Evolutionary conservation across 441 rosid genomes (phyloP).

Genomic region (Pelargonium fulgidum): DNA sequence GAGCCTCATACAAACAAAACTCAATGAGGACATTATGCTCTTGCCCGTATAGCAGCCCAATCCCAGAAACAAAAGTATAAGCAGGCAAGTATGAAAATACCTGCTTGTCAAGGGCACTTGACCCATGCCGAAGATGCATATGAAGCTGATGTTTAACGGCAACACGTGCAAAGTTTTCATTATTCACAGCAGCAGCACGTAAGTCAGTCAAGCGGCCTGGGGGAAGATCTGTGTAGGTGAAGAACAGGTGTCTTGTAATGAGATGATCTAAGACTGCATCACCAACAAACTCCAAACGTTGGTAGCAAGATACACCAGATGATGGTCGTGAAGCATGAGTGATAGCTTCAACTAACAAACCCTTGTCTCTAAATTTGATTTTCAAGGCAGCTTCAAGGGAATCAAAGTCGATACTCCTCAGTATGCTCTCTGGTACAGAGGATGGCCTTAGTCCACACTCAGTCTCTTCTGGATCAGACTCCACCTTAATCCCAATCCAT

Average conservation of each 20-base stretch:
- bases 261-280: slow-evolving; percentile 99
- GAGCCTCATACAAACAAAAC: slow-evolving; percentile 10
- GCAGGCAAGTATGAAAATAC: slow-evolving; percentile 24
- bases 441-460: slow-evolving; percentile 36
- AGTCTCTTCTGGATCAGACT: slow-evolving; percentile 61
- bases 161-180: slow-evolving; percentile 97
- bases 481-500: slow-evolving; percentile 91
- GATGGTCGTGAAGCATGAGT: slow-evolving; percentile 99
- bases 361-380: slow-evolving; percentile 49
- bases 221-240: slow-evolving; percentile 83
- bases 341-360: slow-evolving; percentile 79
- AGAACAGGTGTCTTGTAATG: slow-evolving; percentile 83
- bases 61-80: not conserved
- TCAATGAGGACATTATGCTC: not conserved
- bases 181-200: slow-evolving; percentile 99
- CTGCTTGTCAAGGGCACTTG: slow-evolving; percentile 93
- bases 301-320: slow-evolving; percentile 92
- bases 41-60: not conserved
- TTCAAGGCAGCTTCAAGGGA: slow-evolving; percentile 65
- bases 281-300: slow-evolving; percentile 93
- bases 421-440: slow-evolving; percentile 64
- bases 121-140: slow-evolving; percentile 86
- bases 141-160: slow-evolving; percentile 96
- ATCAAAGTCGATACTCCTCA: slow-evolving; percentile 78
- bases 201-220: slow-evolving; percentile 98